A percentile compares a stretch with the other conserved stretches of the same genome.
phyloP scores from a whole-genome alignment of 345 rosid genomes.

The Sapria himalayana region DNA sequence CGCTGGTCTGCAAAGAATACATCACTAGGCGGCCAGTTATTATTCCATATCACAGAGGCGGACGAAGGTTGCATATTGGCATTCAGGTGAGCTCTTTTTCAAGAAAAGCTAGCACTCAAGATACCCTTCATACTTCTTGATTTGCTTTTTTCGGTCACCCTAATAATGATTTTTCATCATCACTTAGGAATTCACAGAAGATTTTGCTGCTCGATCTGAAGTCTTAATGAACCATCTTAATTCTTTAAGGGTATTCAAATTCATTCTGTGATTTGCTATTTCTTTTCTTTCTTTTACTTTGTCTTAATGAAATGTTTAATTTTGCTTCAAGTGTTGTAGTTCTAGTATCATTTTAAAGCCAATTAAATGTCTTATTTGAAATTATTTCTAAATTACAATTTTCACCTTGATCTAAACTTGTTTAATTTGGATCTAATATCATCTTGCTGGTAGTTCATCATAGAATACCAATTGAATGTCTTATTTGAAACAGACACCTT shows the following conservation, averaged over 20 bases:
- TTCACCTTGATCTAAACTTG: no score
- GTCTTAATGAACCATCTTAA: slow-evolving; percentile 33
- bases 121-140: not conserved
- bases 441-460: no score
- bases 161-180: slow-evolving; percentile 2
- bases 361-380: no score
- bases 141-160: not conserved
- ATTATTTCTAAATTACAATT: no score
- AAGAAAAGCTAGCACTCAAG: not conserved
- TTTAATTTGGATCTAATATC: no score
- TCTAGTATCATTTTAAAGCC: no score
- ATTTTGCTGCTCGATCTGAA: slow-evolving; percentile 59
- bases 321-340: no score
- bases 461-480: no score
- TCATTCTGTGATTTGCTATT: not conserved
- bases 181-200: slow-evolving; percentile 61
- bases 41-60: slow-evolving; percentile 91
- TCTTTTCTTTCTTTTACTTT: not conserved
- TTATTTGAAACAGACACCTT: no score
- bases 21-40: slow-evolving; percentile 50
- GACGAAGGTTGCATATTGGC: slow-evolving; percentile 88
- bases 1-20: slow-evolving; percentile 79
- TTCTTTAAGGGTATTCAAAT: slow-evolving; percentile 36
- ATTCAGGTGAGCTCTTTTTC: slow-evolving; percentile 32
- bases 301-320: not conserved